Conservation (phyloP, 2,329 filamentous ascomycete genomes). For the Rutstroemia sp. region DNA sequence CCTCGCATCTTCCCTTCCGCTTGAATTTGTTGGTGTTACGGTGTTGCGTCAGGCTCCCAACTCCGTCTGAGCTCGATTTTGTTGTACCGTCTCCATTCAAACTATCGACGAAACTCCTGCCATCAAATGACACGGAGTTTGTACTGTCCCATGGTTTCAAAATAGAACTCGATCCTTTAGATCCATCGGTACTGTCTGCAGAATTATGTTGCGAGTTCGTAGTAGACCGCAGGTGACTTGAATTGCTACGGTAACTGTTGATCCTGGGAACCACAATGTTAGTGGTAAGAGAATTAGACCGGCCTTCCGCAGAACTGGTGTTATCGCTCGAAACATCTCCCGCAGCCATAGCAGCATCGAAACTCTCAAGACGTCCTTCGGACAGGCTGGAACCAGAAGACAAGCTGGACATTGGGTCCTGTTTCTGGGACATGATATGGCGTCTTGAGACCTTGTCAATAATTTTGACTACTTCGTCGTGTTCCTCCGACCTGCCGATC, state of each 20-base stretch:
- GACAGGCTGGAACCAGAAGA: constrained; percentile 49
- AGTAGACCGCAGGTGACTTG: constrained; percentile 15
- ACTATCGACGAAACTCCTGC: constrained; percentile 18
- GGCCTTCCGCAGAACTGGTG: constrained; percentile 48
- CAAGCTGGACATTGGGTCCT: constrained; percentile 35
- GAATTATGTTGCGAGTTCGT: constrained; percentile 21
- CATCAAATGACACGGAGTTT: constrained; percentile 18
- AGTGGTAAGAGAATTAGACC: constrained; percentile 16
- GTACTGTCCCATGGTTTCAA: constrained; percentile 26
- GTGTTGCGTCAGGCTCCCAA: constrained; percentile 22
- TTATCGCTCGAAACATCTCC: constrained; percentile 52
- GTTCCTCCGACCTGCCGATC: constrained; percentile 72
- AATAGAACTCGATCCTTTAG: constrained; percentile 8
- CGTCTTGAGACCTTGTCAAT: constrained; percentile 69
- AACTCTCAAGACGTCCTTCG: constrained; percentile 27
- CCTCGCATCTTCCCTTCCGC: constrained; percentile 55
- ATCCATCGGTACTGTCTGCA: constrained; percentile 15
- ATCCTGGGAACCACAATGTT: constrained; percentile 9
- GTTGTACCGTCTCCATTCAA: constrained; percentile 8
- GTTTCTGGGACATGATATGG: constrained; percentile 43
- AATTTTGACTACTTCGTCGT: constrained; percentile 59
- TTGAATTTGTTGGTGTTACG: constrained; percentile 43
- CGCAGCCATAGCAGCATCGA: constrained; percentile 31
- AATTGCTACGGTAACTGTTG: constrained; percentile 10
- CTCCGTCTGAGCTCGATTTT: constrained; percentile 23